Base-by-base conservation (phyloP, 2,329 filamentous ascomycete genomes). In the Lasiodiplodia theobromae region DNA sequence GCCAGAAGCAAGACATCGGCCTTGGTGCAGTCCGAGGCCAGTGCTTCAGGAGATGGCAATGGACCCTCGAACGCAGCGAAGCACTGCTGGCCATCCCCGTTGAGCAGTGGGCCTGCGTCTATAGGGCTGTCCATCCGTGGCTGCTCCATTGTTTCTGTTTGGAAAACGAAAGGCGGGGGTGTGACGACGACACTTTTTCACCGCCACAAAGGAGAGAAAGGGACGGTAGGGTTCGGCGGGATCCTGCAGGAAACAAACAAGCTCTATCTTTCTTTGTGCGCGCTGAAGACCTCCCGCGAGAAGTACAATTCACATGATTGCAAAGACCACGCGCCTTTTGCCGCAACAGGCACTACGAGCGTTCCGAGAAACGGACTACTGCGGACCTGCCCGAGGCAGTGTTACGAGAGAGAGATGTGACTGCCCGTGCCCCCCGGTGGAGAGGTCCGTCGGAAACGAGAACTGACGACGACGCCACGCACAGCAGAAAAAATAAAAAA, bases 1-100 rank as follows among this genome's bases (percentile, higher is more conserved):
- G 65, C 7, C 52, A 67, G 38, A 11, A 67, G 54, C 52, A 67
- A 21, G 65, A 62, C 6, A 25, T 67, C 65, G 3, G 23, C 47
- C 8, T 11, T 63, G 34, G 37, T 44, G 56, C n/a, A 16, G 38
- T 44, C 38, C 6, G 3, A n/a, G 31, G 21, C 21, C 18, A 57
- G 34, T 28, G 34, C 54, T 16, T 40, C 25, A 5, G 11, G 12
- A 10, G 11, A 10, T 2, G 56, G 12, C 5, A 60, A 25, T 1
- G 37, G 56, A 37, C n/a, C 31, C n/a, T 57, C 54, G 18, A 57
- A 12, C 5, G 38, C 16, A 34, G 31, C 56, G 34, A 60, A 44
- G 21, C 56, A 31, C 56, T 25, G 21, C n/a, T 60, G n/a, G 18
- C 2, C 21, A 18, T 44, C 37, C 38, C 21, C 38, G 8, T 60